Evolutionary conservation across 495 filamentous ascomycete species (phyloP), one percentile per base, ranked within the genome.

Genomic region (Lichina pygmaea): DNA sequence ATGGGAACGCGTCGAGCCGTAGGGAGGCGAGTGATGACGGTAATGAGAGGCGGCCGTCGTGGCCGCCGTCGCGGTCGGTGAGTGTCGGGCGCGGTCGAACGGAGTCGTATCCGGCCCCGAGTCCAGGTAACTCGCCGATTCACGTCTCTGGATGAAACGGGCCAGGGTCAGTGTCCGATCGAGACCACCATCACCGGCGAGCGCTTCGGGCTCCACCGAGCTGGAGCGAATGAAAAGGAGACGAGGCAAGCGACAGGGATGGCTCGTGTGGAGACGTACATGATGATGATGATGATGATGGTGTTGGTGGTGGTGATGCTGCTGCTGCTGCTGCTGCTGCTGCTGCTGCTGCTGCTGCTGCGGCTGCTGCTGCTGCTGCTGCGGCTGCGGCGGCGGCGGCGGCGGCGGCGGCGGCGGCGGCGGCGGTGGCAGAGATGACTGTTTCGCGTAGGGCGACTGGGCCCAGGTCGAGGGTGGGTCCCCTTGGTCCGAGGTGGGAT

Each of bases 401-500:
- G 42, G 12, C 5, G 44, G 9, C 2, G 13, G 33, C 9, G 12
- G 11, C 17, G 30, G 32, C 32, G 33, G 38, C 9, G 12, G 17
- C 32, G 24, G 38, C 13, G 44, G 17, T 49, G 17, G 44, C 33
- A 38, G 33, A 33, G 33, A 48, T 24, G 40, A 33, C 16, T 41
- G 30, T 33, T 34, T 24, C 24, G 44, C 11, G 12, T 40, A 36
- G 41, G 48, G 16, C 40, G 40, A 17, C 15, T 41, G 34, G 30
- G n/a, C 4, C 46, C 44, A 47, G 15, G 9, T 36, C 54, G 43
- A 54, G 63, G 58, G 57, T 59, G 58, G 13, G 52, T 58, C 50
- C 34, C 55, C 56, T 42, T 59, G 54, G 44, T 65, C 62, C 10
- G 56, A 55, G 9, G 62, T 62, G 31, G 65, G 64, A 47, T 69